Evolutionary conservation across 257 asterid species (phyloP).

Genomic region (Thymus mandschuricus): DNA sequence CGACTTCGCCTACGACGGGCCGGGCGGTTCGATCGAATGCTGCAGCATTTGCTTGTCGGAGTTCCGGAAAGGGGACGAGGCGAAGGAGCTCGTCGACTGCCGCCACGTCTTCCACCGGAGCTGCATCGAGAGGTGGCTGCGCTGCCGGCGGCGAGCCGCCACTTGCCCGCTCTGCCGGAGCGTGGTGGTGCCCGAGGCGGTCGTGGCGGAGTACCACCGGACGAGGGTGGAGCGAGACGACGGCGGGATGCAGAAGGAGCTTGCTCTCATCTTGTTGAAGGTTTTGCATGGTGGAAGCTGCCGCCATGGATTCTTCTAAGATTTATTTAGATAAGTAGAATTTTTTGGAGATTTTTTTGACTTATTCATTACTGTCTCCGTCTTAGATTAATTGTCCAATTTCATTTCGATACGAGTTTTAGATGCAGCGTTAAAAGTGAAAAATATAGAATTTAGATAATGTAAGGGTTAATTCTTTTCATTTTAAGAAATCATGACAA

Average conservation of each 20-base stretch:
- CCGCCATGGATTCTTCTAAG: conserved; percentile 28
- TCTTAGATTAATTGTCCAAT: no score
- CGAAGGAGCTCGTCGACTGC: conserved; percentile 47
- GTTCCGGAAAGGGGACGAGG: conserved; percentile 44
- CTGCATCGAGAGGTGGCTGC: conserved; percentile 54
- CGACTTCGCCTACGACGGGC: conserved; percentile 35
- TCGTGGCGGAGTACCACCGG: conserved; percentile 38
- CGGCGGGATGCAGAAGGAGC: conserved; percentile 40
- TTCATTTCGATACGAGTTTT: no score
- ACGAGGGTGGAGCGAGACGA: conserved; percentile 27
- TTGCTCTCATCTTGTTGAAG: conserved; percentile 45
- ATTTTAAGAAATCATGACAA: no score
- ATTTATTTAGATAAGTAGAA: no score
- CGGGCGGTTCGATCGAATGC: conserved; percentile 28
- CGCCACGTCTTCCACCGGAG: conserved; percentile 48
- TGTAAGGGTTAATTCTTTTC: no score
- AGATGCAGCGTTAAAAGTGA: no score
- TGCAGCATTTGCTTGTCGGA: conserved; percentile 60
- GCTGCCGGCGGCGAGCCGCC: conserved; percentile 16
- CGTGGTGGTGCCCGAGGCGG: conserved; percentile 47
- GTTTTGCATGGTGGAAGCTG: conserved; percentile 34
- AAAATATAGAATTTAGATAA: no score
- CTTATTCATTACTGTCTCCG: not conserved
- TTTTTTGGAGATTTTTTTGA: not conserved
- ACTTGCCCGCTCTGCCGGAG: conserved; percentile 68